These are phyloP conservation scores for Decorospora gaudefroyi DNA, from an alignment of 2,329 filamentous ascomycete species.

Conservation along the genomic window DNA sequence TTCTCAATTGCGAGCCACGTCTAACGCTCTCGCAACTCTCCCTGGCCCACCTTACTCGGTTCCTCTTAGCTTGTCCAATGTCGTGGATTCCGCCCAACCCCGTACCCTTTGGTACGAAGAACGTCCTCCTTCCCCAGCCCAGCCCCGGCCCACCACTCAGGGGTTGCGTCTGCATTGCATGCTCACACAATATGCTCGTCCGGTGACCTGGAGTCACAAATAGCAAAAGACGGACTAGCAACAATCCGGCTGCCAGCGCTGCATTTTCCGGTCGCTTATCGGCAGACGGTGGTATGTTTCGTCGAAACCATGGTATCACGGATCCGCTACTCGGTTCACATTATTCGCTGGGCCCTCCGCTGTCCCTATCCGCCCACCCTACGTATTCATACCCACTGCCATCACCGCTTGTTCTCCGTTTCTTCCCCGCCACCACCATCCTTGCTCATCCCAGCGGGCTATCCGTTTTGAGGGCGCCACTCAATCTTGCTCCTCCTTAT, in stretches of 20 bases:
- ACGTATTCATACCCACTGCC: constrained; percentile 45
- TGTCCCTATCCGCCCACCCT: constrained; percentile 45
- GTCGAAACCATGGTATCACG: constrained; percentile 32
- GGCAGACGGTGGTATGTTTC: constrained; percentile 31
- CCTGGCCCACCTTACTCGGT: constrained; percentile 42
- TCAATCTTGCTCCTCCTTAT: constrained; percentile 48
- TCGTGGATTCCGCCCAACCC: constrained; percentile 44
- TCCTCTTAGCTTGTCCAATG: constrained; percentile 40
- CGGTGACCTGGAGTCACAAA: constrained; percentile 39
- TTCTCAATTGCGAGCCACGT: constrained; percentile 39
- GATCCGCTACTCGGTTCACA: constrained; percentile 37
- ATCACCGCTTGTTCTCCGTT: constrained; percentile 48
- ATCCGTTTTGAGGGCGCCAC: constrained; percentile 48
- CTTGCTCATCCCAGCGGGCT: constrained; percentile 41
- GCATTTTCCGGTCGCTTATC: constrained; percentile 33
- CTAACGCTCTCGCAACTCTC: constrained; percentile 43
- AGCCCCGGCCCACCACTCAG: constrained; percentile 45
- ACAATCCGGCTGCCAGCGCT: constrained; percentile 38
- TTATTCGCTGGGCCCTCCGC: constrained; percentile 41
- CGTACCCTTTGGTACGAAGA: constrained; percentile 33
- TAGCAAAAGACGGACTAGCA: constrained; percentile 25
- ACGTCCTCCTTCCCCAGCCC: constrained; percentile 36
- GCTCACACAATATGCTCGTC: constrained; percentile 25
- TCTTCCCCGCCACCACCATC: constrained; percentile 46
- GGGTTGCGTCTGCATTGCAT: constrained; percentile 28